A percentile compares a stretch with the other conserved stretches of the same genome.
phyloP scores from a whole-genome alignment of 2,329 filamentous ascomycete species.

The Xylariaceae sp. region DNA sequence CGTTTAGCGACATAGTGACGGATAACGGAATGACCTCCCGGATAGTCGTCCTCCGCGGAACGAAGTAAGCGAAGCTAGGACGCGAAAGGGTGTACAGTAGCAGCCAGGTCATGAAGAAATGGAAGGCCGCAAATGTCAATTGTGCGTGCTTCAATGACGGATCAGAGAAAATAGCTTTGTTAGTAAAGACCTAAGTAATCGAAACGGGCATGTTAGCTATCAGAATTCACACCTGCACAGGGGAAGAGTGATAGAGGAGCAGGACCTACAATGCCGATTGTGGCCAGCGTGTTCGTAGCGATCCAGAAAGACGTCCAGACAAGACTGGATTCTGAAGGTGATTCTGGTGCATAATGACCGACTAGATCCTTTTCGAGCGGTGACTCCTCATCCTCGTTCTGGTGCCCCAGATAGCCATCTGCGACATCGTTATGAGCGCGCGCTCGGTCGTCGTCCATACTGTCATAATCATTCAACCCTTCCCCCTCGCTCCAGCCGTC shows the following conservation, averaged over 20 bases:
- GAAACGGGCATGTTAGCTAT: conserved; percentile 7
- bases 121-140: conserved; percentile 61
- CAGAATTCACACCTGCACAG: neutral
- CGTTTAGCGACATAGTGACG: conserved; percentile 61
- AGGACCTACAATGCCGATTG: conserved; percentile 53
- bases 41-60: conserved; percentile 49
- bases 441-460: conserved; percentile 29
- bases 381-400: conserved; percentile 39
- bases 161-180: conserved; percentile 64
- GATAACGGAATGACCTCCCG: conserved; percentile 58
- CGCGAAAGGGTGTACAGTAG: conserved; percentile 58
- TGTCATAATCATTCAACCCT: conserved; percentile 24
- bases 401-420: conserved; percentile 29
- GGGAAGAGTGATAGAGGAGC: neutral
- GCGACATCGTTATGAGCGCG: conserved; percentile 34
- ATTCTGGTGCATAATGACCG: conserved; percentile 30
- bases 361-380: conserved; percentile 32
- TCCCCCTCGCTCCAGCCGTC: conserved; percentile 34
- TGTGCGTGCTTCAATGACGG: conserved; percentile 56
- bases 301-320: conserved; percentile 49
- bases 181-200: conserved; percentile 56
- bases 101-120: conserved; percentile 60
- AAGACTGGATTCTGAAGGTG: conserved; percentile 34
- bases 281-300: conserved; percentile 55
- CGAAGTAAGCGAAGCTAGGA: conserved; percentile 53